A percentile compares a stretch with the other conserved stretches of the same genome.
These are phyloP conservation scores for Stephania japonica DNA, from an alignment of 164 flowering plant species.

Conservation along the genomic window DNA sequence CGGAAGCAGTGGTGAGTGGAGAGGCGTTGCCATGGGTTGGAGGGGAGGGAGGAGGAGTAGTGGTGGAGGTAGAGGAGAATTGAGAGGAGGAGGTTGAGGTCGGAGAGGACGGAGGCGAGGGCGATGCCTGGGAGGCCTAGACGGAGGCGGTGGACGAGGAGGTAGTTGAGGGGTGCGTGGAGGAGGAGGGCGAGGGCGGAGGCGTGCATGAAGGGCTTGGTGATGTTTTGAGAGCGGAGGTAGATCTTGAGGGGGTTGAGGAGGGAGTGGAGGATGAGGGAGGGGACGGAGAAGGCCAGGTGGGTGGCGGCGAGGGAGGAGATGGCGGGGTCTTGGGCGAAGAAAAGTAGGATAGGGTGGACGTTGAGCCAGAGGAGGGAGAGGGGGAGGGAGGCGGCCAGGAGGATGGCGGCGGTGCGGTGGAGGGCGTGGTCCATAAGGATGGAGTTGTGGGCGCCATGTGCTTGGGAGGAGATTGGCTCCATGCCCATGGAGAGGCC, in stretches of 20 bases:
- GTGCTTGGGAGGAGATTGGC: conserved; percentile 58
- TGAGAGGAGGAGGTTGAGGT: conserved; percentile 22
- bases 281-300: conserved; percentile 46
- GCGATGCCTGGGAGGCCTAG: conserved; percentile 52
- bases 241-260: conserved; percentile 47
- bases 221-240: conserved; percentile 47
- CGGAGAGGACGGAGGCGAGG: conserved; percentile 26
- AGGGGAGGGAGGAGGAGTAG: conserved; percentile 18
- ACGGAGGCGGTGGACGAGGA: conserved; percentile 24
- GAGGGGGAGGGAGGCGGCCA: conserved; percentile 41
- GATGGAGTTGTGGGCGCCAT: conserved; percentile 49
- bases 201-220: conserved; percentile 36
- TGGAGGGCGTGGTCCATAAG: conserved; percentile 47
- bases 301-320: conserved; percentile 39
- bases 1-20: conserved; percentile 20
- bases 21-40: conserved; percentile 35
- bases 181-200: conserved; percentile 33
- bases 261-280: conserved; percentile 40
- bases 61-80: conserved; percentile 26
- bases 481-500: conserved; percentile 77
- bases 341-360: conserved; percentile 32
- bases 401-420: conserved; percentile 37
- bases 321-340: conserved; percentile 47
- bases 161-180: conserved; percentile 46
- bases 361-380: conserved; percentile 50